Evolutionary conservation across 1,284 basidiomycete species (phyloP).

Genomic region (Ustilago xerochloae): DNA sequence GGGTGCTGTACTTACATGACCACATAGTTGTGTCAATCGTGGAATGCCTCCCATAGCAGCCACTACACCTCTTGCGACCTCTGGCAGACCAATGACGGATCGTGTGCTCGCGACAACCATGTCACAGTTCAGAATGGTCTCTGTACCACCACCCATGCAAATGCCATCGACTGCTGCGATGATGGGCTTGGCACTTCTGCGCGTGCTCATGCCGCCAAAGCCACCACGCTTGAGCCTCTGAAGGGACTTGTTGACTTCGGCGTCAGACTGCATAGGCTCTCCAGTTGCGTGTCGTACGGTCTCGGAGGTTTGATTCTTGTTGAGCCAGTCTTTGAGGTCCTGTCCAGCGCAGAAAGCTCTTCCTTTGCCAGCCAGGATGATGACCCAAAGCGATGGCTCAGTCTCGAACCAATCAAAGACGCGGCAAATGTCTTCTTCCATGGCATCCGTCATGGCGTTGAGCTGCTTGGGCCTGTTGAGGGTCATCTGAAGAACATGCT

Average conservation of each 20-base stretch:
- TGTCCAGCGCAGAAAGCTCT: constrained; percentile 78
- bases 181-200: constrained; percentile 77
- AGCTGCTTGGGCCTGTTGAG: constrained; percentile 79
- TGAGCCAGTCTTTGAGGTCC: constrained; percentile 55
- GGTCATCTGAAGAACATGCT: constrained; percentile 75
- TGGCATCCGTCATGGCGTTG: constrained; percentile 75
- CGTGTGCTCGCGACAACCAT: constrained; percentile 80
- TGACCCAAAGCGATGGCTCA: constrained; percentile 79
- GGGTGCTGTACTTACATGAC: constrained; percentile 38
- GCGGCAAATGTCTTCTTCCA: constrained; percentile 74
- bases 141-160: constrained; percentile 82
- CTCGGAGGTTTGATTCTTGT: constrained; percentile 30
- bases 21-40: constrained; percentile 55
- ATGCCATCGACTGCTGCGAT: constrained; percentile 85
- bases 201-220: constrained; percentile 79
- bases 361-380: constrained; percentile 80
- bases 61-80: constrained; percentile 82
- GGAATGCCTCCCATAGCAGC: constrained; percentile 78
- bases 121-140: constrained; percentile 84
- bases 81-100: constrained; percentile 81
- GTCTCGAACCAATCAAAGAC: constrained; percentile 82
- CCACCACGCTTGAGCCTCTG: constrained; percentile 71
- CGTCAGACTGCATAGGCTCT: constrained; percentile 42
- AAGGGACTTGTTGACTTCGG: constrained; percentile 22
- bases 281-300: constrained; percentile 25